Evolutionary conservation across 805 yeast species (phyloP), one percentile per base, ranked within the genome.

Genomic region (Jamesozyma lodderae): DNA sequence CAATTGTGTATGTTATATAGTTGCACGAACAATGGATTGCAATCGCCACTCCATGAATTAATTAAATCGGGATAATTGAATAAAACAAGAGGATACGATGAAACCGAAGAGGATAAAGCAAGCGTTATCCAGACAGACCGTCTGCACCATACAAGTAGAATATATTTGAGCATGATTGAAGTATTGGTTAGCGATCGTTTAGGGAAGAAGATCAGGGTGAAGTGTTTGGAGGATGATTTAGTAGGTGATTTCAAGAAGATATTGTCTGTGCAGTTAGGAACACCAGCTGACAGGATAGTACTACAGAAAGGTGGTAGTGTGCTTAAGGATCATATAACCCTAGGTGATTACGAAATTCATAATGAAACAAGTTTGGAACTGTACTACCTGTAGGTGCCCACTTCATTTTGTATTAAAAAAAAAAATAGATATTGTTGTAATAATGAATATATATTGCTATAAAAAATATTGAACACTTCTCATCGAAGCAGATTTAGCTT

Each of bases 341-440:
- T 90, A 32, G 95, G 81, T n/a, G 98, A 90, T 59, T 90, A 92
- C 55, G 98, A 90, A 58, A 77, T 90, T 15, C 95, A 87, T 53
- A 80, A 87, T 57, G 94, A 95, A 8, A 79, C 82, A 43, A 85
- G 80, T 59, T 61, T 90, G 47, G 98, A 90, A 62, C 63, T 90
- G 57, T 92, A 85, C 51, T 82, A 82, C 54, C 65, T 77, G 19
- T 81, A 52, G 27, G 15, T 9, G n/a, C n/a, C 29, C 15, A 13
- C 7, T 26, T 10, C 17, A 21, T 29, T 15, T 15, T 18, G 14
- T 16, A 28, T 22, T 27, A 19, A 11, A 15, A 14, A 21, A 15
- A 10, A 32, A 32, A 21, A n/a, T 21, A 35, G 16, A 14, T 15
- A 21, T 25, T 5, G 29, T 23, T 36, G 14, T 14, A 11, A 33